Evolutionary conservation across 352 stramenopile genomes (phyloP).

Genomic region (Nothophytophthora sp.): DNA sequence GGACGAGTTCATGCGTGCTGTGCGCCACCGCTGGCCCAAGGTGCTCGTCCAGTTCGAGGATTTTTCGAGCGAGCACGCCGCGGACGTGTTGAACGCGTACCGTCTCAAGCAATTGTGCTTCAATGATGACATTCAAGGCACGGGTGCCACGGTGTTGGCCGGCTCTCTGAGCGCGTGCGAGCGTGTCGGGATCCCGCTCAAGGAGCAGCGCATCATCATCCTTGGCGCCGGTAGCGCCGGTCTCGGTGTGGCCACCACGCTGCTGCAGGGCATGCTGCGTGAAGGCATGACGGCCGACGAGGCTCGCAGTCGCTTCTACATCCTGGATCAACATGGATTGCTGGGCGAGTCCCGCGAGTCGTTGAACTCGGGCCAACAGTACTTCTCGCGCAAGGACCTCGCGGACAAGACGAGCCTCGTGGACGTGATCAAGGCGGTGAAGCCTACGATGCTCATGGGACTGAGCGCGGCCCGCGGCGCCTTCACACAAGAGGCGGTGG

Average conservation of each 20-base stretch:
- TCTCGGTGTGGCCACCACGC: constrained; percentile 93
- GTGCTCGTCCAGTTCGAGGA: constrained; percentile 97
- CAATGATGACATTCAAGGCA: constrained; percentile 99
- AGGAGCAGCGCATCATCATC: constrained; percentile 96
- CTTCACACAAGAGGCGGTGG: constrained; percentile 86
- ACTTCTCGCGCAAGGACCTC: constrained; percentile 71
- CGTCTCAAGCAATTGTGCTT: constrained; percentile 95
- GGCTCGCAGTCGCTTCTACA: constrained; percentile 75
- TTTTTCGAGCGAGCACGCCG: constrained; percentile 92
- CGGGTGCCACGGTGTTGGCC: constrained; percentile 93
- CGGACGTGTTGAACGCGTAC: constrained; percentile 94
- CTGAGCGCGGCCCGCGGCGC: constrained; percentile 85
- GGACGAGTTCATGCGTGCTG: constrained; percentile 92
- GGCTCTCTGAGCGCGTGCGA: constrained; percentile 81
- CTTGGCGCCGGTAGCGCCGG: constrained; percentile 93
- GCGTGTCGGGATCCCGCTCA: constrained; percentile 78
- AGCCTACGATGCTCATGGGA: constrained; percentile 96
- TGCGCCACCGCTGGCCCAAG: constrained; percentile 90
- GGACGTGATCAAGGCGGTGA: constrained; percentile 82
- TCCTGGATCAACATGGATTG: constrained; percentile 78
- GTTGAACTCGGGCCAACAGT: constrained; percentile 79
- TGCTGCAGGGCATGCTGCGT: constrained; percentile 91
- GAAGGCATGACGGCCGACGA: constrained; percentile 73
- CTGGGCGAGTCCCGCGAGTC: constrained; percentile 46
- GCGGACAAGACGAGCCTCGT: constrained; percentile 77